Base-by-base conservation (phyloP, 1,284 basidiomycete species). In the Cutaneotrichosporon cutaneum region DNA sequence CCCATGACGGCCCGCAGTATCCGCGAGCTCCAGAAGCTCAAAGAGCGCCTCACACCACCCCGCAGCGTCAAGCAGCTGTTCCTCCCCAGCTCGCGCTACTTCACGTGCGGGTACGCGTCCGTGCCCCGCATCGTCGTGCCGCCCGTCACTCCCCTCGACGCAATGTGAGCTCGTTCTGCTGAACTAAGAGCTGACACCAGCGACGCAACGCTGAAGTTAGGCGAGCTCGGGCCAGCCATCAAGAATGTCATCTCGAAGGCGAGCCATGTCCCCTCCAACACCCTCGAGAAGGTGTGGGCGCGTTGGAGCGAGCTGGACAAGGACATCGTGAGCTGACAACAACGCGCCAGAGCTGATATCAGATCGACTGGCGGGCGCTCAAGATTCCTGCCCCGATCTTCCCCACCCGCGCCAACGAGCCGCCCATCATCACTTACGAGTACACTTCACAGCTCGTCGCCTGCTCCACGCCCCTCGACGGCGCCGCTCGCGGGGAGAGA, bases 11-110 rank as follows among this genome's bases (percentile, higher is more conserved):
- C 22, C 16, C 47, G 47, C 22, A 27, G 24, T 7, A 26, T 63
- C 21, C 30, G 30, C 0, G 58, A 56, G 44, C 52, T 45, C 1
- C 32, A 27, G 4, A 52, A 16, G 10, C 21, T 57, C 10, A 11
- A 22, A 0, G 50, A 39, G 13, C 47, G 26, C 11, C 5, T 24
- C 24, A 16, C 44, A 1, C 24, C n/a, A 4, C n/a, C 50, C 8
- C 4, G 33, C 7, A n/a, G 24, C 8, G 7, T 52, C 22, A 26
- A 48, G 14, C 48, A 35, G 32, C 55, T 61, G 14, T 61, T 58
- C 24, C 42, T 54, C 4, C 60, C 60, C n/a, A 18, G 18, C 18
- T 61, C 60, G 18, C 39, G 42, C 18, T 35, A 58, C 51, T 61
- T 57, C 16, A 35, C 35, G 32, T 6, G 33, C 2, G 55, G 55